phyloP scores from a whole-genome alignment of 116 monocot genomes.

The Dioscorea cayenensis region DNA sequence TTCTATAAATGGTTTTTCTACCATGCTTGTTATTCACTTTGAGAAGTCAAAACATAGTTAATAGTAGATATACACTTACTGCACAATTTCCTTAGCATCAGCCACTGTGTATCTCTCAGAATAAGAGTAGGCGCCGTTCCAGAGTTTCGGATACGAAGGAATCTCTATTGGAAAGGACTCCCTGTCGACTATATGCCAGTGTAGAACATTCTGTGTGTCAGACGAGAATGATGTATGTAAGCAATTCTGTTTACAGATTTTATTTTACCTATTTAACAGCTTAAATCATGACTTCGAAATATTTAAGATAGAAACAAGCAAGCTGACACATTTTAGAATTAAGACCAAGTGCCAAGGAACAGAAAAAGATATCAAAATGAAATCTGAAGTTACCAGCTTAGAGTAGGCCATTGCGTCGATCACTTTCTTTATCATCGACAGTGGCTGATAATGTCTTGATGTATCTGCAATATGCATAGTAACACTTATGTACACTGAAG shows the following conservation, averaged over 20 bases:
- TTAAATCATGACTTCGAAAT: not conserved
- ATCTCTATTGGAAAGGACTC: slow-evolving; percentile 91
- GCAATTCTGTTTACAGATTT: not conserved
- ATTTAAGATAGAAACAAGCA: no score
- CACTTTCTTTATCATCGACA: slow-evolving; percentile 66
- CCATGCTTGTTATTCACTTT: not conserved
- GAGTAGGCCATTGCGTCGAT: slow-evolving; percentile 91
- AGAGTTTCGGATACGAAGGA: slow-evolving; percentile 87
- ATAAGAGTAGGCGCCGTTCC: slow-evolving; percentile 80
- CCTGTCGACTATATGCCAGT: slow-evolving; percentile 91
- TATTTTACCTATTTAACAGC: not conserved
- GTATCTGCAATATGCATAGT: slow-evolving; percentile 58
- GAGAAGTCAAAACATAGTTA: not conserved
- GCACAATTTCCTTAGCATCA: slow-evolving; percentile 81
- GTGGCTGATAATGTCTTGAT: slow-evolving; percentile 75
- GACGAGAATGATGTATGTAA: not conserved
- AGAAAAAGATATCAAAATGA: not conserved
- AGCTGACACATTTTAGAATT: no score
- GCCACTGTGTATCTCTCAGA: slow-evolving; percentile 73
- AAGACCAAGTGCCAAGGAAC: not conserved
- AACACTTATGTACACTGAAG: not conserved
- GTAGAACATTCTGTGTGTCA: slow-evolving; percentile 79
- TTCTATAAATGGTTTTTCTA: not conserved
- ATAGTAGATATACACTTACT: slow-evolving; percentile 37
- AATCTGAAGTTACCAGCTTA: slow-evolving; percentile 66